Conservation (phyloP, 106 monocot species). For the Gastrodia elata region DNA sequence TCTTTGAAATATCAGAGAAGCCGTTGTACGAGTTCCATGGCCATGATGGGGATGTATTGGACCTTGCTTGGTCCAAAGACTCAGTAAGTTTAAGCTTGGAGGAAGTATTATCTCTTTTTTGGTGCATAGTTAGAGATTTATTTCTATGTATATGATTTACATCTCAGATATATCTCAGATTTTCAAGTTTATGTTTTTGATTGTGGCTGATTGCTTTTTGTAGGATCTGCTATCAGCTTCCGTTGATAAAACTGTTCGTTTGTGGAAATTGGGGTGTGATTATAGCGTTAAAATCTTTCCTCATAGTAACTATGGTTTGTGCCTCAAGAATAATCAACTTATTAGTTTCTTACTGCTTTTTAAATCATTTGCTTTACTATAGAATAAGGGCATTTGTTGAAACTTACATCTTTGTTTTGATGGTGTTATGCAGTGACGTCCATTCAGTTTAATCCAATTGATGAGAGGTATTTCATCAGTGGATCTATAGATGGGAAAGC, state of each 20-base stretch:
- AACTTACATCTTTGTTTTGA: neutral
- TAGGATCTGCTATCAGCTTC: conserved; percentile 65
- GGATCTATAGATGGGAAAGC: conserved; percentile 72
- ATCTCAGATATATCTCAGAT: neutral
- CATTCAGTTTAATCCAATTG: conserved; percentile 53
- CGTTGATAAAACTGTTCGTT: conserved; percentile 53
- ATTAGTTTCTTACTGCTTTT: neutral
- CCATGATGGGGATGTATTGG: conserved; percentile 65
- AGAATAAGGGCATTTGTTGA: too few species aligned
- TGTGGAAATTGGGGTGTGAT: conserved; percentile 50
- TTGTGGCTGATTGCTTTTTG: conserved; percentile 10
- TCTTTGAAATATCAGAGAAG: conserved; percentile 49
- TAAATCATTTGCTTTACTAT: too few species aligned
- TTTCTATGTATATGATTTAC: neutral
- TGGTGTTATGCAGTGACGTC: conserved; percentile 45
- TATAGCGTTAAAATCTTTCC: conserved; percentile 41
- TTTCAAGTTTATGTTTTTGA: conserved; percentile 1
- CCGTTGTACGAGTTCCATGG: conserved; percentile 68
- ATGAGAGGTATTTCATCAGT: conserved; percentile 57
- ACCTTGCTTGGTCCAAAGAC: conserved; percentile 75
- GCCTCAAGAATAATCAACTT: neutral
- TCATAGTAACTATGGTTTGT: conserved; percentile 59
- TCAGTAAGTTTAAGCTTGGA: conserved; percentile 7
- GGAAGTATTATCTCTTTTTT: conserved; percentile 20
- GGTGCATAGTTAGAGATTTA: neutral